Evolutionary conservation across 306 rosid species (phyloP), one percentile per base, ranked within the genome.

Genomic region (Calophaca sinica): DNA sequence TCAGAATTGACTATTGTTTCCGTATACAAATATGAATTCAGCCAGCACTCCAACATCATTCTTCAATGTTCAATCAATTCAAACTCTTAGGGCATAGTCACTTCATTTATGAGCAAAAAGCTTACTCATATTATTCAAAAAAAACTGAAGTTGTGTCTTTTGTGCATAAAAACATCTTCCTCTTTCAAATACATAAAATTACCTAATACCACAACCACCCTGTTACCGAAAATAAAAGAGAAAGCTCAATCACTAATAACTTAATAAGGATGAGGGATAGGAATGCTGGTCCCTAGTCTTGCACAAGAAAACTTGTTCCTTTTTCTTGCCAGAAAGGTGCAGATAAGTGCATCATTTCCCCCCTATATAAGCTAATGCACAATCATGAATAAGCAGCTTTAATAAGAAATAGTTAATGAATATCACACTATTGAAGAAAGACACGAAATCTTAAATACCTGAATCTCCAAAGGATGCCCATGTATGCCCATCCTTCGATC

Each of bases 401-500:
- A 46, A 29, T 35, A 69, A 42, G 72, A 46, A 36, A 12, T 46
- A 52, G 15, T 26, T 62, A 26, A 54, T 7, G 35, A 63, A 57
- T 63, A 26, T 58, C 59, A 63, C 36, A 64, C 6, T 12, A 62
- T 6, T 31, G 50, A 69, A 68, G 74, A 52, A 58, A 32, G 71
- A 80, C 36, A 48, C 31, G 53, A 75, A 68, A 78, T 41, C 39
- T 57, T 44, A 41, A 49, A 39, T 77, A 92, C 96, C 93, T 89
- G 97, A 62, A 92, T 92, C 80, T 92, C 96, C 53, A 92, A 72
- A 64, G 97, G 97, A 84, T 92, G 97, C 52, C 97, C 97, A 63
- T 92, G 97, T 77, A 88, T 92, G 49, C 97, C 97, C 97, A 92
- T 90, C 55, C 97, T 89, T 5, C 97, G 85, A 88, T 92, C 97